phyloP scores from a whole-genome alignment of 2,329 filamentous ascomycete genomes.

The Chrysoporthe austroafricana region DNA sequence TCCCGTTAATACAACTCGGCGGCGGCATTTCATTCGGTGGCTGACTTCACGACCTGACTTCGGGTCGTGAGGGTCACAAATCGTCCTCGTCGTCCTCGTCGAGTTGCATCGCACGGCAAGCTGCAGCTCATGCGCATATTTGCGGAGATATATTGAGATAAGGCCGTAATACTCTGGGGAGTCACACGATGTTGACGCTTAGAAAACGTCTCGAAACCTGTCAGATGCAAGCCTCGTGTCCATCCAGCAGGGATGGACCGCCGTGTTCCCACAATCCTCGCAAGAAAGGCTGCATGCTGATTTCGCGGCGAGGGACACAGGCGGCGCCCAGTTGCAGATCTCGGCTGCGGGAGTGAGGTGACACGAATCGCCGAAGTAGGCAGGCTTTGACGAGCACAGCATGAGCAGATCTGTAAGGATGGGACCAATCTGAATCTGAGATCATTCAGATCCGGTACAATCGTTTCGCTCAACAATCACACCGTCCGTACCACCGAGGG shows the following conservation, averaged over 20 bases:
- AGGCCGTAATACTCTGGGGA: conserved; percentile 33
- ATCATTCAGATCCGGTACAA: conserved; percentile 20
- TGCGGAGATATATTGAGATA: conserved; percentile 23
- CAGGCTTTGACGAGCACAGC: conserved; percentile 45
- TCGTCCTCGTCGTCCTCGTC: conserved; percentile 14
- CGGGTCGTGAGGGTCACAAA: background rate
- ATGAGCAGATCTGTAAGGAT: conserved; percentile 23
- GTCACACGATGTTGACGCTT: conserved; percentile 12
- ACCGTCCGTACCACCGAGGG: conserved; percentile 72
- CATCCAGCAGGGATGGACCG: conserved; percentile 3
- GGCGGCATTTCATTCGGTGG: background rate
- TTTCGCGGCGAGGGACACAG: conserved; percentile 25
- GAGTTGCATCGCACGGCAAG: conserved; percentile 15
- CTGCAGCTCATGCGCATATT: conserved; percentile 6
- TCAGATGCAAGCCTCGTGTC: conserved; percentile 33
- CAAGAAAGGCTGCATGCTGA: conserved; percentile 25
- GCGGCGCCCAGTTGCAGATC: conserved; percentile 26
- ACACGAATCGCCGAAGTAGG: conserved; percentile 43
- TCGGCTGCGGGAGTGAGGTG: conserved; percentile 28
- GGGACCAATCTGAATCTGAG: conserved; percentile 14
- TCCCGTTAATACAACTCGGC: background rate
- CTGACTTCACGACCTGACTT: conserved; percentile 1
- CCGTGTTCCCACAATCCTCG: conserved; percentile 19
- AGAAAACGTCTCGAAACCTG: conserved; percentile 30
- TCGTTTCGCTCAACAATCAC: conserved; percentile 53